Conservation (phyloP, 495 filamentous ascomycete species). For the Daldinia bambusicola region DNA sequence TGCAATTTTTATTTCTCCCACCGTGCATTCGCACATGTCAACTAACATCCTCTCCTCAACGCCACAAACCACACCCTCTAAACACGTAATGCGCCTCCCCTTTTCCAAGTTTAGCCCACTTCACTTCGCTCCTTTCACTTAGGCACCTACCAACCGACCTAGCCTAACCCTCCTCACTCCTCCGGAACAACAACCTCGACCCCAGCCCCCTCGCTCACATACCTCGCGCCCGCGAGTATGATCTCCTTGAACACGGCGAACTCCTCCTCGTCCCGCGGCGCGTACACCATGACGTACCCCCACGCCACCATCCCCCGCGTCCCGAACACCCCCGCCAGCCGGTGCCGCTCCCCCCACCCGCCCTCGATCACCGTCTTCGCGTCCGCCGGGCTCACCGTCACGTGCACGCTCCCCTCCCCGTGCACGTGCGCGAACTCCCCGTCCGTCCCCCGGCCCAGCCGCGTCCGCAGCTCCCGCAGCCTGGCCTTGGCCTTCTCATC, state of each 20-base stretch:
- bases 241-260: slow-evolving; percentile 40
- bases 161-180: slow-evolving; percentile 1
- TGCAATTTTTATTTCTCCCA: neutral
- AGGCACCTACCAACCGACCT: neutral
- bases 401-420: slow-evolving; percentile 48
- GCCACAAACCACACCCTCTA: neutral
- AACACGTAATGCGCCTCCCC: neutral
- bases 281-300: slow-evolving; percentile 50
- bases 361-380: slow-evolving; percentile 44
- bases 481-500: neutral
- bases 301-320: slow-evolving; percentile 31
- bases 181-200: slow-evolving; percentile 29
- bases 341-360: slow-evolving; percentile 51
- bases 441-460: slow-evolving; percentile 27
- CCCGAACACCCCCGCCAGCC: slow-evolving; percentile 40
- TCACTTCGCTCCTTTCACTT: neutral
- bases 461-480: slow-evolving; percentile 2
- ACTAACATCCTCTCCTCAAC: neutral
- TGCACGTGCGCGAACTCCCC: slow-evolving; percentile 51
- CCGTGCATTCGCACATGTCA: neutral
- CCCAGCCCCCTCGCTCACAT: slow-evolving; percentile 28
- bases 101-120: neutral
- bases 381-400: slow-evolving; percentile 47
- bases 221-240: slow-evolving; percentile 38
- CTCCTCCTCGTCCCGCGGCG: slow-evolving; percentile 50